Evolutionary conservation across 345 rosid species (phyloP), one percentile per base, ranked within the genome.

Genomic region (Pelargonium nanum): DNA sequence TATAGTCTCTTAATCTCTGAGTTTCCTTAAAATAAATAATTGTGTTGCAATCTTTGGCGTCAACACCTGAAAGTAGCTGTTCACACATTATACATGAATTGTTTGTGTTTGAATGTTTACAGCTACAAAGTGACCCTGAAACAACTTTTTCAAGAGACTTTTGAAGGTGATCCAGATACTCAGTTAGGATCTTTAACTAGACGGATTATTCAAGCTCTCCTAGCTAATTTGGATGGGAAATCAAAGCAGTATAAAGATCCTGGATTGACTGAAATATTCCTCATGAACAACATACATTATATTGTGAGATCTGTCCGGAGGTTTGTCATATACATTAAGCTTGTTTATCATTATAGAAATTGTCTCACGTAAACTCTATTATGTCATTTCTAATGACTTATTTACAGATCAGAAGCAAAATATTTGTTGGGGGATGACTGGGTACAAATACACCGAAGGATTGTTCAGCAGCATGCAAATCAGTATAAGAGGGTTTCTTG

Each of bases 221-320:
- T 89, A 74, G 85, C 83, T 64, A 93, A 93, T 77, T 81, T 93
- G 72, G 96, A 87, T 59, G 97, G 87, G 48, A 93, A 89, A 74
- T 85, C 99, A 13, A 93, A 89, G 84, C 99, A 93, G 84, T 89
- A 89, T 68, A 84, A 61, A 74, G 99, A 93, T 72, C 82, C 78
- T 65, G 85, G 97, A 68, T 78, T 93, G 86, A 93, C 94, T 19
- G 85, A 89, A 68, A 76, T 93, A 66, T 93, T 93, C 73, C 84
- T 93, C 60, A 93, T 93, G 99, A 93, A 93, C 76, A 93, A 93
- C 73, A 87, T 89, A 73, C 99, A 93, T 71, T 89, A 93, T 68
- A 93, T 93, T 91, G 97, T 93, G 81, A 84, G 97, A 89, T 89
- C 99, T 65, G 99, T 93, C 30, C 94, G 99, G 63, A 89, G 99